A percentile compares a stretch with the other conserved stretches of the same genome.
Conservation (phyloP, 1,139 yeast species). For the Scheffersomyces cryptocercus region DNA sequence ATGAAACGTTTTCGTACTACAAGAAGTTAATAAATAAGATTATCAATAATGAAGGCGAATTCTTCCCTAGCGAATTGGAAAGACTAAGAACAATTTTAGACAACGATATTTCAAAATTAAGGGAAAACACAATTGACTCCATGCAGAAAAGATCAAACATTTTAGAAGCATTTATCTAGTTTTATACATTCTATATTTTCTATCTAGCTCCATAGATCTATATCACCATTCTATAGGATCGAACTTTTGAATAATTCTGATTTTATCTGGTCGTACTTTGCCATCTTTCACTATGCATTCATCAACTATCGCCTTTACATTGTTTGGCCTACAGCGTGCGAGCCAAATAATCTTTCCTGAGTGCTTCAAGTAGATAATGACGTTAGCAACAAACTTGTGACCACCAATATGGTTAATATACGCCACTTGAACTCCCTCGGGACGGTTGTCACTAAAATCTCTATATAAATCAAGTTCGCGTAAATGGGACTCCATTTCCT, state of each 20-base stretch:
- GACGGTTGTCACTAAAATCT: conserved; percentile 70
- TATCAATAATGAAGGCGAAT: conserved; percentile 47
- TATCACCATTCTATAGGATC: conserved; percentile 56
- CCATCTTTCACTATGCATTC: conserved; percentile 67
- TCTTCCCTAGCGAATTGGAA: conserved; percentile 49
- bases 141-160: conserved; percentile 52
- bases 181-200: not conserved
- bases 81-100: conserved; percentile 52
- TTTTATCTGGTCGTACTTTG: conserved; percentile 68
- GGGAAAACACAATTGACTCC: conserved; percentile 39
- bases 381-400: conserved; percentile 90
- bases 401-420: conserved; percentile 92
- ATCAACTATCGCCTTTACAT: conserved; percentile 72
- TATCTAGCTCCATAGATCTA: not conserved
- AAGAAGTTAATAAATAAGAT: conserved; percentile 51
- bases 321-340: conserved; percentile 79
- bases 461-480: conserved; percentile 70
- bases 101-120: conserved; percentile 35
- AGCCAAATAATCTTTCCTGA: conserved; percentile 84
- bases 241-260: conserved; percentile 62
- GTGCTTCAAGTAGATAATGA: conserved; percentile 63
- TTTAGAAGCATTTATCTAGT: conserved; percentile 32
- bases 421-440: conserved; percentile 70
- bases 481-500: conserved; percentile 71
- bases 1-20: conserved; percentile 40